Conservation (phyloP, 768 basidiomycete species). For the Neoboletus brunneissimus region DNA sequence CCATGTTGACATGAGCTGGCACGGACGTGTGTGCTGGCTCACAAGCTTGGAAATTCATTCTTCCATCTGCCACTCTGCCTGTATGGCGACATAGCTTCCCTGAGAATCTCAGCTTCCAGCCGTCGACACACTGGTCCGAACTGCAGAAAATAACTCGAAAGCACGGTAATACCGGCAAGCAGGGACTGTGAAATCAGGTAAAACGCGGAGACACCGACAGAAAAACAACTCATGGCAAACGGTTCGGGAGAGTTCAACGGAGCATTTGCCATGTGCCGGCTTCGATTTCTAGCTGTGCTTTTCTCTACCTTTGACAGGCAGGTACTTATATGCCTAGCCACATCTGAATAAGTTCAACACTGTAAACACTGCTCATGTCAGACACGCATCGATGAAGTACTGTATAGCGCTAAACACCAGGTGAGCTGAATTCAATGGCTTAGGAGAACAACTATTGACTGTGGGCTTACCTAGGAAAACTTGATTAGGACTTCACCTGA, state of each 20-base stretch:
- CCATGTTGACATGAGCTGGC: neutral
- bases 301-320: neutral
- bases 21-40: slow-evolving; percentile 10
- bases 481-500: neutral
- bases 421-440: neutral
- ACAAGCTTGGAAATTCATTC: slow-evolving; percentile 8
- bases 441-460: no score
- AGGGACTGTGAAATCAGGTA: neutral
- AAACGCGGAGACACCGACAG: neutral
- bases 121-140: neutral
- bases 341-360: no score
- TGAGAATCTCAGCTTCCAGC: neutral
- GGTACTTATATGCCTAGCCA: neutral
- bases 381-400: neutral
- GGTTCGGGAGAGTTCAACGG: neutral
- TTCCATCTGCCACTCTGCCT: neutral
- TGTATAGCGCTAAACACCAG: no score
- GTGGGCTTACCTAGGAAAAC: neutral
- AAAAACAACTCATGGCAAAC: neutral
- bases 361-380: no score
- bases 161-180: neutral
- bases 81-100: neutral
- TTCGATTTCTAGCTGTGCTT: neutral
- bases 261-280: neutral
- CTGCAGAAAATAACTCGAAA: neutral